A percentile compares a stretch with the other conserved stretches of the same genome.
These are phyloP conservation scores for Aureobasidium sp. DNA, from an alignment of 2,329 filamentous ascomycete species.

Conservation along the genomic window DNA sequence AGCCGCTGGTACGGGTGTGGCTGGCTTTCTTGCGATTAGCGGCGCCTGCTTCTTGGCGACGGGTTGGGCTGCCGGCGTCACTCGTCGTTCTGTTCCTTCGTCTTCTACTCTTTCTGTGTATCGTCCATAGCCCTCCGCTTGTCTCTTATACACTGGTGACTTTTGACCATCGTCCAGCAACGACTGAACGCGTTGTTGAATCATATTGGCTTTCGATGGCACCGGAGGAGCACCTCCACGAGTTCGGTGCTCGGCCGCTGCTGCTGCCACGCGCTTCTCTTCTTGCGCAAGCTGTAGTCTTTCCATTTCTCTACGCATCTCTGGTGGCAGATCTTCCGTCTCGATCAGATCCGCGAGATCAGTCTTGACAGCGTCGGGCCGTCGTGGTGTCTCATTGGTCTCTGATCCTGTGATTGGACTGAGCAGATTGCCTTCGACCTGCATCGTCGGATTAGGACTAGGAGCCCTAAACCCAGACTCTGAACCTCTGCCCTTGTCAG, in stretches of 20 bases:
- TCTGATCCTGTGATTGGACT: conserved; percentile 73
- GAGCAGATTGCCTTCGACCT: conserved; percentile 36
- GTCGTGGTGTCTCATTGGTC: conserved; percentile 55
- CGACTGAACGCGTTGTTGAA: conserved; percentile 84
- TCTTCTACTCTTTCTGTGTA: conserved; percentile 55
- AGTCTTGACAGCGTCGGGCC: conserved; percentile 52
- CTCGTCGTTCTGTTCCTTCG: background rate
- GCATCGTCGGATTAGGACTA: conserved; percentile 15
- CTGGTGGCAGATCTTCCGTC: conserved; percentile 68
- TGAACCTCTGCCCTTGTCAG: background rate
- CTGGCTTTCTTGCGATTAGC: conserved; percentile 24
- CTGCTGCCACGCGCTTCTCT: conserved; percentile 80
- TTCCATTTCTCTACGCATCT: conserved; percentile 85
- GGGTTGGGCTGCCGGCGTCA: conserved; percentile 3
- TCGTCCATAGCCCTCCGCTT: conserved; percentile 82
- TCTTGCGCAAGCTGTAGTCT: conserved; percentile 74
- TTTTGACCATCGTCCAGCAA: conserved; percentile 68
- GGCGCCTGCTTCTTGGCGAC: conserved; percentile 17
- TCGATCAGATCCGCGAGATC: conserved; percentile 47
- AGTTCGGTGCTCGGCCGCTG: conserved; percentile 79
- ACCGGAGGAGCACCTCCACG: conserved; percentile 57
- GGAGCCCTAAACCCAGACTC: conserved; percentile 7
- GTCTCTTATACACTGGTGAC: conserved; percentile 55
- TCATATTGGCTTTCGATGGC: conserved; percentile 66
- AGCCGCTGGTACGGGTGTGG: background rate